phyloP scores from a whole-genome alignment of 495 filamentous ascomycete genomes.

The Penicillium lagena region DNA sequence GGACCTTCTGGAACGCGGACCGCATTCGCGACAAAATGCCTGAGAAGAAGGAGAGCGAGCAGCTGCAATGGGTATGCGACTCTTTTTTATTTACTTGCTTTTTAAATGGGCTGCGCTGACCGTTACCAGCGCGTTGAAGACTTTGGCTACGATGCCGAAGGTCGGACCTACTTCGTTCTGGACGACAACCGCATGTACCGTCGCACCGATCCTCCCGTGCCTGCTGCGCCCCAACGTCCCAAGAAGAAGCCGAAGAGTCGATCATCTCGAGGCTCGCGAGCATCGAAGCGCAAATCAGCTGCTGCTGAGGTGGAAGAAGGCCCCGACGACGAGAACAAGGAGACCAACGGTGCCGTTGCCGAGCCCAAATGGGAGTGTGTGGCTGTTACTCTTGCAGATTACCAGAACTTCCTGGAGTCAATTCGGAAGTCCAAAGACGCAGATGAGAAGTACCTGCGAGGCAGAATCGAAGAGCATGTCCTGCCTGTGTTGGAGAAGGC shows the following conservation, averaged over 20 bases:
- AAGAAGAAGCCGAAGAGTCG: constrained; percentile 75
- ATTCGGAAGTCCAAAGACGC: constrained; percentile 68
- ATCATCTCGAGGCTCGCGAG: constrained; percentile 61
- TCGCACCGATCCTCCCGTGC: constrained; percentile 60
- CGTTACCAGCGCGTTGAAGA: constrained; percentile 78
- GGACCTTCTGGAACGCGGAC: constrained; percentile 82
- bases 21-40: constrained; percentile 81
- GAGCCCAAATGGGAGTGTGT: constrained; percentile 82
- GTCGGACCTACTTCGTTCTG: constrained; percentile 80
- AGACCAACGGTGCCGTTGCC: constrained; percentile 12
- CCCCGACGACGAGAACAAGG: constrained; percentile 50
- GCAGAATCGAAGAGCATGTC: constrained; percentile 64
- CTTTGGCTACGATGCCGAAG: constrained; percentile 78
- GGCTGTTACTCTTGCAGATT: constrained; percentile 71
- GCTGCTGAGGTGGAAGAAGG: constrained; percentile 42
- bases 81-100: not conserved
- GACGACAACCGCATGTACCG: constrained; percentile 94
- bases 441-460: constrained; percentile 73
- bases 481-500: constrained; percentile 77
- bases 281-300: constrained; percentile 62
- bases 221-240: constrained; percentile 42
- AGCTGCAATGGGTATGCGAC: constrained; percentile 69
- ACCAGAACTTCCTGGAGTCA: constrained; percentile 61
- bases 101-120: not conserved
- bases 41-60: constrained; percentile 73